Evolutionary conservation across 2,329 filamentous ascomycete species (phyloP), one percentile per base, ranked within the genome.

Genomic region (Mollisia scopiformis): DNA sequence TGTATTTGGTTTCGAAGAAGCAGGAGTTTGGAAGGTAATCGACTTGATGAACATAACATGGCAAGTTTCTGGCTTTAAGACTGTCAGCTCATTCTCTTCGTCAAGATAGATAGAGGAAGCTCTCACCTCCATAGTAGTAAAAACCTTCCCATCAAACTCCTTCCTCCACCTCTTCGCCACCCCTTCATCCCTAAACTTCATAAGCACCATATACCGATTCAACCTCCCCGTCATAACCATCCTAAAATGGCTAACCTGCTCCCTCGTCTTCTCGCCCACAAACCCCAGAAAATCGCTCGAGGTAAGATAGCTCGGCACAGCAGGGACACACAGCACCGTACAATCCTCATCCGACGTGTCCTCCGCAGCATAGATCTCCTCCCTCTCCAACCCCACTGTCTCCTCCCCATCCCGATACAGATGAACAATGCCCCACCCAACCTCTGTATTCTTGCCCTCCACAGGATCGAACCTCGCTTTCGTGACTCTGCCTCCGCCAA

Each of bases 21-120:
- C 60, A 2, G 71, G 57, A 69, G 68, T 61, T 72, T 93, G 86
- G 67, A 97, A 93, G 37, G 91, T 91, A 68, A 98, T 95, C 2
- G 90, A 93, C 74, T 92, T 95, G 75, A 99, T 90, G 74, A 96
- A 97, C 5, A 96, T 92, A 47, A 96, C 92, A 77, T 97, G 93
- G 74, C 94, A 98, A 52, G 93, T 92, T 77, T 98, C 93, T 39
- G 93, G 91, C 90, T 92, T 68, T 39, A 66, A 57, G 31, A 52
- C 56, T 55, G 68, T 69, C 63, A 71, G 61, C 39, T 59, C 11
- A 30, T 10, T 14, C 11, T 8, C 33, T 30, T 23, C 2, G 21
- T 14, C 2, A 46, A 19, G 37, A 21, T 27, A n/a, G 23, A 46
- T 55, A 14, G 27, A 27, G 4, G 43, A n/a, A 10, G 73, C 19